Conservation (phyloP, 1,284 basidiomycete genomes). For the Fomitopsis palustris region DNA sequence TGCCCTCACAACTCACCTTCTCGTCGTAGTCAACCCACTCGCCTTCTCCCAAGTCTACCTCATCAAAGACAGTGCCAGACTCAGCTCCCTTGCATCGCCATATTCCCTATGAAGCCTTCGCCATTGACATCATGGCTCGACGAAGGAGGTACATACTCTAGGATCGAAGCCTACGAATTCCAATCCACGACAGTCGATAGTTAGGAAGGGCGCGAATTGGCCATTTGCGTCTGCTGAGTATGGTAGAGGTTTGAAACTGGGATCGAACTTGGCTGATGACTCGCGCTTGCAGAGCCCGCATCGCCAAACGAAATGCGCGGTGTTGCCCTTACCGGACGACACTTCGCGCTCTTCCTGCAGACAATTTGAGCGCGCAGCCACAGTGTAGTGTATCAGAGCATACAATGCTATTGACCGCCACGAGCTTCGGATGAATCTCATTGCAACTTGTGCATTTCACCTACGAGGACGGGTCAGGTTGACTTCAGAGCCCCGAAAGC, state of each 20-base stretch:
- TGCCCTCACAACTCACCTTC: slow-evolving; percentile 44
- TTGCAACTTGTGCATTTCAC: slow-evolving; percentile 79
- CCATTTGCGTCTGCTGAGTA: slow-evolving; percentile 58
- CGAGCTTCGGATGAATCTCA: slow-evolving; percentile 66
- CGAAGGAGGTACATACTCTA: slow-evolving; percentile 32
- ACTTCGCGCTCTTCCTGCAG: slow-evolving; percentile 65
- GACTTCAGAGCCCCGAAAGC: not conserved
- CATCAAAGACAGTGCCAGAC: slow-evolving; percentile 51
- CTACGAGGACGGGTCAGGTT: slow-evolving; percentile 32
- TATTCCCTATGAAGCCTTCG: slow-evolving; percentile 41
- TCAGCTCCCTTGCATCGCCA: slow-evolving; percentile 68
- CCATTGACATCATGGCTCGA: not conserved
- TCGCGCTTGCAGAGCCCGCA: slow-evolving; percentile 76
- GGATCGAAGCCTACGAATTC: slow-evolving; percentile 75
- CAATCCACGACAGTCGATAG: slow-evolving; percentile 74
- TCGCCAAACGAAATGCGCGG: slow-evolving; percentile 76
- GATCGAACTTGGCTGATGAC: slow-evolving; percentile 75
- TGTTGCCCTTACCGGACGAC: slow-evolving; percentile 60
- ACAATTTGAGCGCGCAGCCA: too few relatives aligned
- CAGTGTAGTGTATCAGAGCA: slow-evolving; percentile 14
- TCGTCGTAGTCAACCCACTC: slow-evolving; percentile 86
- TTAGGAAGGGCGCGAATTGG: slow-evolving; percentile 57
- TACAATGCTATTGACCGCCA: slow-evolving; percentile 67
- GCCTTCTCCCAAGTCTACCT: slow-evolving; percentile 58
- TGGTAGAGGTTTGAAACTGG: slow-evolving; percentile 41